A percentile compares a stretch with the other conserved stretches of the same genome.
phyloP scores from a whole-genome alignment of 2,329 filamentous ascomycete genomes.

The Fusarium scirpi region DNA sequence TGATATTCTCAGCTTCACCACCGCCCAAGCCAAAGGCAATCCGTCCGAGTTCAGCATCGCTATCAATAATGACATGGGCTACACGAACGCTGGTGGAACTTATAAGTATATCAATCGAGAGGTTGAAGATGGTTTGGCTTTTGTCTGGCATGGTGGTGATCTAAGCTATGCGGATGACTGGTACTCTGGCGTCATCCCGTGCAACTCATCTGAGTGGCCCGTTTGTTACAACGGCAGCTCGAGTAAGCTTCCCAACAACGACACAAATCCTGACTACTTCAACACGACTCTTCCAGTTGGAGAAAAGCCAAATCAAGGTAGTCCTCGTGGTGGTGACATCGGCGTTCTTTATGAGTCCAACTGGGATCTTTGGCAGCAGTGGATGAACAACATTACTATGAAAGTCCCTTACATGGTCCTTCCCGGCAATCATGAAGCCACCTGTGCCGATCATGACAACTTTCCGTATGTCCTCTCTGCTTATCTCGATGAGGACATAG shows the following conservation, averaged over 20 bases:
- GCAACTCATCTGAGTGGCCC: background rate
- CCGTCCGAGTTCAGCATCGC: background rate
- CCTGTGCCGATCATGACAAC: background rate
- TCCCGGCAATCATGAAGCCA: background rate
- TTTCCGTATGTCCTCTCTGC: background rate
- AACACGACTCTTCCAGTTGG: accelerated
- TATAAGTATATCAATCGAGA: background rate
- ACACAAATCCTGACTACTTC: background rate
- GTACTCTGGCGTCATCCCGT: conserved; percentile 4
- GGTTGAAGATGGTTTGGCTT: accelerated
- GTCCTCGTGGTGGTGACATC: background rate
- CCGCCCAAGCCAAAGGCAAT: background rate
- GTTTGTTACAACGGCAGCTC: conserved; percentile 8
- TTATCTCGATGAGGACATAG: background rate
- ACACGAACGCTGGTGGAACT: background rate
- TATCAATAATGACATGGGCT: background rate
- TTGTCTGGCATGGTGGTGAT: conserved; percentile 10
- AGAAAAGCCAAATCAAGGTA: background rate
- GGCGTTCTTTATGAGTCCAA: conserved; percentile 3
- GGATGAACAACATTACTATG: background rate
- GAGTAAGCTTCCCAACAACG: background rate
- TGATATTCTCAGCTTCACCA: background rate
- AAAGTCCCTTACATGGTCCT: background rate
- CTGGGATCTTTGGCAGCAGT: conserved; percentile 19
- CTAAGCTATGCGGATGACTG: conserved; percentile 12